A percentile compares a stretch with the other conserved stretches of the same genome.
Conservation (phyloP, 306 rosid genomes). For the Pyrus pyrifolia region DNA sequence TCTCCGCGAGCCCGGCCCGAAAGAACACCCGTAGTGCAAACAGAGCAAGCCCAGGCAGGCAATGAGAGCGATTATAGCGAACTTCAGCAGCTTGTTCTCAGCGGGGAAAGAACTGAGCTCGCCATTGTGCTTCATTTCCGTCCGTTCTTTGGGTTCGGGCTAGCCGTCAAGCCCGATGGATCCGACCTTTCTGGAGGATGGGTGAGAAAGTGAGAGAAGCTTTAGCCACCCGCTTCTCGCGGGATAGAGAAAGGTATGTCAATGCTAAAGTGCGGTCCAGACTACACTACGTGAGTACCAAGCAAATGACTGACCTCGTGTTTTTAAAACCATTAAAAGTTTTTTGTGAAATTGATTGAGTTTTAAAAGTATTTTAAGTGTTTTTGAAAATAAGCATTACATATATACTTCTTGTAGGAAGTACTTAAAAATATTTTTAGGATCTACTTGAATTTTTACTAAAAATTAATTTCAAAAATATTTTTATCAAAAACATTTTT, state of each 20-base stretch:
- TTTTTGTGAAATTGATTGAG: too few species aligned
- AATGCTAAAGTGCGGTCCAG: background rate
- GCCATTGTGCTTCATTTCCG: slow-evolving; percentile 37
- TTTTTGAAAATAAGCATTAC: too few species aligned
- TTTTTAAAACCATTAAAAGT: too few species aligned
- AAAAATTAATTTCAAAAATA: too few species aligned
- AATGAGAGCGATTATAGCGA: slow-evolving; percentile 23
- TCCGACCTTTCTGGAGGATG: background rate
- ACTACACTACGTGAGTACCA: background rate
- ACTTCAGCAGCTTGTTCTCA: slow-evolving; percentile 13
- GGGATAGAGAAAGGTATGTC: slow-evolving; percentile 5
- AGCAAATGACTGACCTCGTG: background rate
- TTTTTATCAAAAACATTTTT: too few species aligned
- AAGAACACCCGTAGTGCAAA: slow-evolving; percentile 37
- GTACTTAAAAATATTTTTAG: too few species aligned
- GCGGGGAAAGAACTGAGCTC: slow-evolving; percentile 14
- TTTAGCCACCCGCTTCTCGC: background rate
- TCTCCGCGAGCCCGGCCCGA: slow-evolving; percentile 47
- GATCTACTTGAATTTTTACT: too few species aligned
- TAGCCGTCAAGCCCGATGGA: background rate
- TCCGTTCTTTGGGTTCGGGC: background rate
- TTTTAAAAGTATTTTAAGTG: too few species aligned
- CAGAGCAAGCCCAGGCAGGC: slow-evolving; percentile 34
- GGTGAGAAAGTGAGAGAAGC: background rate
- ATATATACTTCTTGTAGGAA: too few species aligned